A percentile compares a stretch with the other conserved stretches of the same genome.
Conservation (phyloP, 176 grass and related monocot species). For the Secale cereale region DNA sequence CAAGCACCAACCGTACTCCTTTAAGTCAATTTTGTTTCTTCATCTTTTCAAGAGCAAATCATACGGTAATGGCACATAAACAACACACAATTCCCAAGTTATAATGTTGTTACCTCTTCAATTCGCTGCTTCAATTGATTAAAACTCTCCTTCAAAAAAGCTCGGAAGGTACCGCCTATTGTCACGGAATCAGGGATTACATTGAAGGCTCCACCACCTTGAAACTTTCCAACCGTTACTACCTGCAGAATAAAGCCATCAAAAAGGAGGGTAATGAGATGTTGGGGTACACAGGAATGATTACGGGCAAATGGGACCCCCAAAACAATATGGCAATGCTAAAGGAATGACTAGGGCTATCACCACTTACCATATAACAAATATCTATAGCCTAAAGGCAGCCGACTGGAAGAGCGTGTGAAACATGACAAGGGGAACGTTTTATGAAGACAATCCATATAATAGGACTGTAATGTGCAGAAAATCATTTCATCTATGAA, state of each 20-base stretch:
- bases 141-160: constrained; percentile 82
- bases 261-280: not conserved
- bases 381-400: constrained; percentile 14
- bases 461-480: not conserved
- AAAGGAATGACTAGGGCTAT: not conserved
- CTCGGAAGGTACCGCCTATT: constrained; percentile 88
- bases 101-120: constrained; percentile 54
- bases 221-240: constrained; percentile 91
- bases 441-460: not conserved
- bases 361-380: not conserved
- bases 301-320: not conserved
- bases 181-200: constrained; percentile 95
- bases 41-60: constrained; percentile 1
- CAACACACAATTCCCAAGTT: constrained; percentile 1
- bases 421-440: not conserved
- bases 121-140: constrained; percentile 72
- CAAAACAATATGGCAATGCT: not conserved
- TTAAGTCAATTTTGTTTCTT: not conserved
- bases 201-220: constrained; percentile 87
- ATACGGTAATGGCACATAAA: constrained; percentile 1
- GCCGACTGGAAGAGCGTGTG: not conserved
- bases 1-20: not conserved
- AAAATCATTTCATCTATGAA: constrained; percentile 8
- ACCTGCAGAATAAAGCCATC: constrained; percentile 48
- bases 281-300: not conserved